Evolutionary conservation across 257 asterid species (phyloP).

Genomic region (Pogostemon cablin): DNA sequence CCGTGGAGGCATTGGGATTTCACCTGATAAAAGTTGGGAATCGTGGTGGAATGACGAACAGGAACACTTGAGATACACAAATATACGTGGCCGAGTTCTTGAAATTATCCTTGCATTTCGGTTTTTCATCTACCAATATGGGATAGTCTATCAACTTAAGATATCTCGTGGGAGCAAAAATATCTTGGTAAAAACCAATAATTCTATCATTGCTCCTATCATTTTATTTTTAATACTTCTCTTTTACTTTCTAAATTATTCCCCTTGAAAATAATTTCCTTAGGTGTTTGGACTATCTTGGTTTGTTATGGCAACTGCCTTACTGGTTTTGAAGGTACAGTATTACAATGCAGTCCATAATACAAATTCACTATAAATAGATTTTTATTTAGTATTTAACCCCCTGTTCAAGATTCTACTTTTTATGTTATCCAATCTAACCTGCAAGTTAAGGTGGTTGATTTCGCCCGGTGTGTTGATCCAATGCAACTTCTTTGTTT

Average conservation of each 20-base stretch:
- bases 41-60: slow-evolving; percentile 98
- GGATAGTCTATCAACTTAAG: slow-evolving; percentile 90
- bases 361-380: neutral
- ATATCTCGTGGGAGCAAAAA: slow-evolving; percentile 71
- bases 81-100: slow-evolving; percentile 68
- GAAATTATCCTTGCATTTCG: slow-evolving; percentile 83
- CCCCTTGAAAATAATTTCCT: slow-evolving; percentile 26
- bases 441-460: too few relatives aligned
- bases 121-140: slow-evolving; percentile 88
- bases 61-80: slow-evolving; percentile 80
- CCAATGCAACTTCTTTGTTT: neutral
- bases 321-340: slow-evolving; percentile 80
- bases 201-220: slow-evolving; percentile 4
- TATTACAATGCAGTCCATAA: neutral
- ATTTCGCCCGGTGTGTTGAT: neutral
- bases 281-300: slow-evolving; percentile 98
- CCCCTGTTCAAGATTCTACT: neutral
- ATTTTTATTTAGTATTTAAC: neutral
- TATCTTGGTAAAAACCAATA: slow-evolving; percentile 54
- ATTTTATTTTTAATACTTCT: slow-evolving; percentile 12
- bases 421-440: neutral
- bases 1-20: slow-evolving; percentile 93
- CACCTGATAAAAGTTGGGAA: slow-evolving; percentile 96
- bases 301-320: slow-evolving; percentile 84
- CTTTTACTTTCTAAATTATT: slow-evolving; percentile 24